Evolutionary conservation across 2,329 filamentous ascomycete genomes (phyloP).

Genomic region (Pseudocercospora eumusae): DNA sequence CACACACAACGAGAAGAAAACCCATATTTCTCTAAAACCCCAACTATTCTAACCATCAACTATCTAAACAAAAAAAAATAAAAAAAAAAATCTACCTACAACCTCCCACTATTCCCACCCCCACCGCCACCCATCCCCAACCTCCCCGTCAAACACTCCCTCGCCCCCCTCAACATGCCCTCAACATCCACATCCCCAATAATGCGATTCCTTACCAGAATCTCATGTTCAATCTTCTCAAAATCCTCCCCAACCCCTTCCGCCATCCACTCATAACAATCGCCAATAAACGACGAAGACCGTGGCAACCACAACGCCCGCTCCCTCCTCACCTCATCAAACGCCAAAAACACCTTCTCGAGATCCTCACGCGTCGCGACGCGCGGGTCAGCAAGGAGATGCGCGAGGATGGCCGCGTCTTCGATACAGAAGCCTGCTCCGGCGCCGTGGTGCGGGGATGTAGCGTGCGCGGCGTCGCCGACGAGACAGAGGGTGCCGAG

Average conservation of each 20-base stretch:
- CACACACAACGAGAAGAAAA: too few relatives aligned
- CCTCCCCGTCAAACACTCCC: constrained; percentile 19
- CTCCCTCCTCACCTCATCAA: constrained; percentile 43
- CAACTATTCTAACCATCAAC: too few relatives aligned
- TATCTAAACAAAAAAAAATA: too few relatives aligned
- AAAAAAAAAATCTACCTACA: neutral
- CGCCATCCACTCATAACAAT: constrained; percentile 44
- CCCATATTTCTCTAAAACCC: too few relatives aligned
- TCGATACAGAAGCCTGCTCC: constrained; percentile 38
- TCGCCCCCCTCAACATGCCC: constrained; percentile 27
- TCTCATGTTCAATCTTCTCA: constrained; percentile 29
- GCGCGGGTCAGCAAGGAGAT: constrained; percentile 30
- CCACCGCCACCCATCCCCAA: neutral
- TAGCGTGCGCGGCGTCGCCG: constrained; percentile 48
- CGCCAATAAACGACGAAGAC: constrained; percentile 43
- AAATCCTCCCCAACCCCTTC: constrained; percentile 29
- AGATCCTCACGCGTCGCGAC: constrained; percentile 28
- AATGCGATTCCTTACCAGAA: constrained; percentile 27
- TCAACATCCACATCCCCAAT: constrained; percentile 32
- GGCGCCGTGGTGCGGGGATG: constrained; percentile 46
- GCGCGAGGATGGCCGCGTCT: constrained; percentile 34
- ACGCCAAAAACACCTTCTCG: constrained; percentile 44
- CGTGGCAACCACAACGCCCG: constrained; percentile 50
- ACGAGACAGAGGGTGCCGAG: constrained; percentile 40
- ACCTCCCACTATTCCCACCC: neutral